Percentiles rank a stretch among this genome's conserved stretches.
Conservation (phyloP, 2,329 filamentous ascomycete species). For the Paecilomyces variotii region DNA sequence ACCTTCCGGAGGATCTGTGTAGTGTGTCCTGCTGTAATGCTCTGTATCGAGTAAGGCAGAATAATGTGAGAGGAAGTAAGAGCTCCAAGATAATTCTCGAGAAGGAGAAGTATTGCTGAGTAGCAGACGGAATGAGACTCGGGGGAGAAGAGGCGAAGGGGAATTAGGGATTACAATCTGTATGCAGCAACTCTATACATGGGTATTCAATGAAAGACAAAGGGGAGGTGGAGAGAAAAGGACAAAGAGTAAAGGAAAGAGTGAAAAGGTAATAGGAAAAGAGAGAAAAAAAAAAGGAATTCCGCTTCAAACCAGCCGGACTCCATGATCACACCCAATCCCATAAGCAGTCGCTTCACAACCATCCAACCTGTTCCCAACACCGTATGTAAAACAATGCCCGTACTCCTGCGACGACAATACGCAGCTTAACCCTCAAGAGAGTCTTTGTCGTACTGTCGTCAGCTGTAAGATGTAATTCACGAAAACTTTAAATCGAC, state of each 20-base stretch:
- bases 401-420: background rate
- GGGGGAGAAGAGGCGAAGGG: background rate
- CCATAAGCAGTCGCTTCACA: background rate
- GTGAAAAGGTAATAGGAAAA: too few species aligned
- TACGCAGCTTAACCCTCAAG: background rate
- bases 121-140: background rate
- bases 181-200: background rate
- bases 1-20: background rate
- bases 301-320: background rate
- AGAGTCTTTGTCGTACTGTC: background rate
- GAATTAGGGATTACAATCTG: background rate
- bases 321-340: background rate
- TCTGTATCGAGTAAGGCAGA: background rate
- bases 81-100: background rate
- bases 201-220: background rate
- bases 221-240: background rate
- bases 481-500: background rate
- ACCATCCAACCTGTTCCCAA: background rate
- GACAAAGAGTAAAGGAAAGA: background rate
- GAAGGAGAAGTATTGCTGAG: background rate
- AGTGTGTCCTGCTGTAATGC: background rate
- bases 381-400: background rate
- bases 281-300: background rate
- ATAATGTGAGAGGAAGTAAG: background rate
- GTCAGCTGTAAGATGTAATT: background rate